Conservation (phyloP, 2,329 filamentous ascomycete species). For the Tolypocladium ovalisporum region DNA sequence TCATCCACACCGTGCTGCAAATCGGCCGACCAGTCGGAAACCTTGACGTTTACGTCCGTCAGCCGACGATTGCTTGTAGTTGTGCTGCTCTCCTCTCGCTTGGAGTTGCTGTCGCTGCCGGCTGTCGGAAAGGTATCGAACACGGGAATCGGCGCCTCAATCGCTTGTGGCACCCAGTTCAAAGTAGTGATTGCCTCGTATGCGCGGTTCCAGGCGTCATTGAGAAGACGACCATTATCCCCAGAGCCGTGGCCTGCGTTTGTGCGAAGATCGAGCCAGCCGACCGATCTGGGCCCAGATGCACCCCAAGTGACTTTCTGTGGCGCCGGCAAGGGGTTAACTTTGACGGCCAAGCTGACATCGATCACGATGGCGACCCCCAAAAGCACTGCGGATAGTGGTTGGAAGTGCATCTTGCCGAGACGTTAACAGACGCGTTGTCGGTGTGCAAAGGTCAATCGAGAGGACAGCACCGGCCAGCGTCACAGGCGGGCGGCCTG, state of each 20-base stretch:
- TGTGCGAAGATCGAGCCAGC: slow-evolving; percentile 6
- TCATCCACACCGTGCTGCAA: slow-evolving; percentile 46
- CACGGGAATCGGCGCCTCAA: slow-evolving; percentile 36
- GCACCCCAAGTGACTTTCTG: slow-evolving; percentile 13
- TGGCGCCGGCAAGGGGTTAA: slow-evolving; percentile 15
- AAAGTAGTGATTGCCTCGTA: slow-evolving; percentile 34
- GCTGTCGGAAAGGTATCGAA: slow-evolving; percentile 40
- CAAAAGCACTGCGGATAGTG: neutral
- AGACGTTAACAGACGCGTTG: neutral
- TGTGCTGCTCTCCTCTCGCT: slow-evolving; percentile 10
- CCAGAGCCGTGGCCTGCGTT: slow-evolving; percentile 6
- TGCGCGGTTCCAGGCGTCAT: slow-evolving; percentile 37
- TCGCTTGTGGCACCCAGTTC: slow-evolving; percentile 42
- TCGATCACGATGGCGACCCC: slow-evolving; percentile 2
- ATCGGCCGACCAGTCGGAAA: slow-evolving; percentile 32
- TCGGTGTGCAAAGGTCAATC: neutral
- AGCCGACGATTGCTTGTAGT: slow-evolving; percentile 16
- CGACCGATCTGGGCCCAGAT: slow-evolving; percentile 10
- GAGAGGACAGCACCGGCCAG: no score
- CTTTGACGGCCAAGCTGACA: slow-evolving; percentile 10
- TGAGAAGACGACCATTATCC: slow-evolving; percentile 18
- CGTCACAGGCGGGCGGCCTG: neutral
- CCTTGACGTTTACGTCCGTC: slow-evolving; percentile 30
- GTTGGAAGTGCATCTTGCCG: neutral
- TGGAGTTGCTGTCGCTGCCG: slow-evolving; percentile 12